phyloP scores from a whole-genome alignment of 257 asterid species.

The Paraleonurus japonicus region DNA sequence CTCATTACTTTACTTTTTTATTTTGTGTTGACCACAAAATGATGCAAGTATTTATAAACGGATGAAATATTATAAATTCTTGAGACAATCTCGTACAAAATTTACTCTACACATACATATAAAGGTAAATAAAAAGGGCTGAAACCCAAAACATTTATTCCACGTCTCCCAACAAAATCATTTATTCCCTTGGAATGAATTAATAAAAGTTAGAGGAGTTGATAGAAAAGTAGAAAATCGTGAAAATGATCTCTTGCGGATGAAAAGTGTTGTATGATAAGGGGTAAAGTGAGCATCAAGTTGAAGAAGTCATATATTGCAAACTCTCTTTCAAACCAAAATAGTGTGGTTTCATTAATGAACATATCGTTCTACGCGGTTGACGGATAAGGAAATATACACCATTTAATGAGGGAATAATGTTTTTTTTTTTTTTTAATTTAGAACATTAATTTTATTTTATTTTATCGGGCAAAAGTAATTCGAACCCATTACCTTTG shows the following conservation, averaged over 20 bases:
- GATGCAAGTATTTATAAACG: too few relatives aligned
- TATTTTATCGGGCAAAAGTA: too few relatives aligned
- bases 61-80: too few relatives aligned
- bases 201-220: not conserved
- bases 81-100: too few relatives aligned
- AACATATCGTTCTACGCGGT: not conserved
- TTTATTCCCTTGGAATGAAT: not conserved
- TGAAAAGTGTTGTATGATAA: not conserved
- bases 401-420: not conserved
- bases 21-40: too few relatives aligned
- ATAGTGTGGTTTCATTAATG: not conserved
- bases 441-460: too few relatives aligned
- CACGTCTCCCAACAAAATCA: not conserved
- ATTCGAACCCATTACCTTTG: too few relatives aligned
- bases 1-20: too few relatives aligned
- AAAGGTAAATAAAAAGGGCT: not conserved
- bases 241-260: not conserved
- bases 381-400: conserved; percentile 8
- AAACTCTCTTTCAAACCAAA: too few relatives aligned
- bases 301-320: not conserved
- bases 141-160: too few relatives aligned
- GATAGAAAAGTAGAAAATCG: not conserved
- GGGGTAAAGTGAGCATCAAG: not conserved
- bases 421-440: too few relatives aligned
- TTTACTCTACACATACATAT: too few relatives aligned